Evolutionary conservation across 768 basidiomycete genomes (phyloP), one percentile per base, ranked within the genome.

Genomic region (Tremella yokohamensis): DNA sequence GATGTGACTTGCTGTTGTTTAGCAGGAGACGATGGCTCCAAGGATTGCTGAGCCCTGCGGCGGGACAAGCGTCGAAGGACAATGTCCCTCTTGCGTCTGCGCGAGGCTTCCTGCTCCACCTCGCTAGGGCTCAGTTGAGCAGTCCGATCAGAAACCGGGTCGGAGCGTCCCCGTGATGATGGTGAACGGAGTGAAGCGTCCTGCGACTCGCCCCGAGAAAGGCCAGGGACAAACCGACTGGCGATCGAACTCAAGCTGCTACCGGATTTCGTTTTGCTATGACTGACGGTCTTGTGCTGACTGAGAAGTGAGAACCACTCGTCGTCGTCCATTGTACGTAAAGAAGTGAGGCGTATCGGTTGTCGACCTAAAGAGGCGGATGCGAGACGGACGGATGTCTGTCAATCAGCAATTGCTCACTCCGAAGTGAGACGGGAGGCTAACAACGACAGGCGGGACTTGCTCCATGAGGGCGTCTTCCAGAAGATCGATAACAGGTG

Each of bases 401-500:
- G 25, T 40, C 8, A 2, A 37, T 52, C 22, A 42, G 52, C 29
- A 8, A 13, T 2, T 48, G 18, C 22, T 37, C 15, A 25, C 25
- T 18, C 16, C 2, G 11, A 20, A 3, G 24, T 39, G n/a, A 18
- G 6, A 45, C 42, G 4, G 39, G 42, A n/a, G 22, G 63, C 69
- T 63, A 47, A 72, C 69, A 19, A 76, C 64, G 0, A 74, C 58
- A 0, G 75, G 73, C n/a, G 75, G 75, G 2, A 73, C 66, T 50
- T 76, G 75, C 18, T 62, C 58, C 9, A 69, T 57, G 25, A 78
- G 56, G 1, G 75, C 74, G 50, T 78, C 77, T 56, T 78, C 77
- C 40, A 78, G 54, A 1, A 78, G 63, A 57, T 78, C 77, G 20
- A 78, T 70, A 38, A 77, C 74, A 2, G 77, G 77, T 11, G 66